These are phyloP conservation scores for Penicillium angulare DNA, from an alignment of 495 filamentous ascomycete species.

Conservation along the genomic window DNA sequence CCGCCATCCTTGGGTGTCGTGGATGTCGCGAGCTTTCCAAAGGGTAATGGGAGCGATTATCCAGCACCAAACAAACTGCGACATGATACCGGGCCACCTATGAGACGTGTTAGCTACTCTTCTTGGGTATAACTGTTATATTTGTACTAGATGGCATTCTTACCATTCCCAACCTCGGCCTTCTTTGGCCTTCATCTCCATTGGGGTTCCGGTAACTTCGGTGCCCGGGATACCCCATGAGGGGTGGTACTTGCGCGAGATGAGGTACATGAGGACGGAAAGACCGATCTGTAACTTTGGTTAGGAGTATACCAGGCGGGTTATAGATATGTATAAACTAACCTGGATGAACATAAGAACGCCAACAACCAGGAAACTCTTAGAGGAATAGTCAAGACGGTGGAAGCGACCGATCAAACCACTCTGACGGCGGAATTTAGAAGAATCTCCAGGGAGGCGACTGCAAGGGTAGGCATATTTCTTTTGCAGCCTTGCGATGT, in stretches of 20 bases:
- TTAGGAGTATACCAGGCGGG: background rate
- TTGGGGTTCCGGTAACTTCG: conserved; percentile 32
- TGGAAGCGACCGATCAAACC: conserved; percentile 27
- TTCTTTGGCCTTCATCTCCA: conserved; percentile 36
- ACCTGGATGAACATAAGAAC: conserved; percentile 30
- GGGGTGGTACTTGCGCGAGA: conserved; percentile 65
- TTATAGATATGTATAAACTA: background rate
- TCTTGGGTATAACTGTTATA: background rate
- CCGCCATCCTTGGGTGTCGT: conserved; percentile 68
- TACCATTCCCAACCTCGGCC: conserved; percentile 66
- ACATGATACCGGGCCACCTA: conserved; percentile 59
- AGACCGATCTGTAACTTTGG: conserved; percentile 47
- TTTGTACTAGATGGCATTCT: conserved; percentile 1
- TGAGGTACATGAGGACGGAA: conserved; percentile 59
- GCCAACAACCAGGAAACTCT: conserved; percentile 27
- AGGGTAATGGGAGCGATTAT: conserved; percentile 50
- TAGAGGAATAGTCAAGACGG: conserved; percentile 27
- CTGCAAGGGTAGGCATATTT: conserved; percentile 20
- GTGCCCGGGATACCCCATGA: conserved; percentile 54
- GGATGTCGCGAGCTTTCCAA: conserved; percentile 50
- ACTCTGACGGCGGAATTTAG: conserved; percentile 1
- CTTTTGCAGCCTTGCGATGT: conserved; percentile 51
- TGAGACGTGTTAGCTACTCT: conserved; percentile 10
- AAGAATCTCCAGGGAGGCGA: background rate
- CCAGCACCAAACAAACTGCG: conserved; percentile 65